Evolutionary conservation across 129 eudicot species (phyloP), one percentile per base, ranked within the genome.

Genomic region (Solidago caesia): DNA sequence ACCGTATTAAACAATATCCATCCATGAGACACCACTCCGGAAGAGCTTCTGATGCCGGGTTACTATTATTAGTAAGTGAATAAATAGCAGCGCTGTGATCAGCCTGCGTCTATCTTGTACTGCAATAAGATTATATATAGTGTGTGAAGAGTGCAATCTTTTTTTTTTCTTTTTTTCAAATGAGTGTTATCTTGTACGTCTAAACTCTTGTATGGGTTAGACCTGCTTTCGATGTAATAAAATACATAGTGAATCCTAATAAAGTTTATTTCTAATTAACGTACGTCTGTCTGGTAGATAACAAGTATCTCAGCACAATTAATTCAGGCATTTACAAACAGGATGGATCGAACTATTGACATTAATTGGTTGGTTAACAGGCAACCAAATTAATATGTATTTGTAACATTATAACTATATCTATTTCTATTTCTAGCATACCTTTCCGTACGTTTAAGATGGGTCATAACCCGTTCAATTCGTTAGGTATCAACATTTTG

Each of bases 1-100:
- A 64, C 90, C 87, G 39, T 68, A 85, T 33, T 79, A 73, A 82
- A 58, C 16, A 27, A 57, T 43, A 39, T 74, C 29, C 11, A 42
- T 39, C 8, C 71, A 4, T 13, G 16, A 43, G 10, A 69, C 33
- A 14, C 52, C 14, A 55, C 61, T 47, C 53, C 16, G 12, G 70
- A 13, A 9, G 33, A 45, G 21, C 60, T 71, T 66, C 60, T 73
- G 70, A 66, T 65, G 75, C 53, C 29, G 74, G 47, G 60, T 75
- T 63, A 21, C 13, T 72, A 46, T 55, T 53, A 55, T 56, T 45
- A 62, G 45, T 33, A 78, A 74, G 68, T 56, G 56, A 79, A 75
- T 83, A 83, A 83, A 73, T 56, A 47, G 60, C 52, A 47, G 74
- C 52, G 63, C 25, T 13, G 65, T 59, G 14, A 21, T 44, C 74